These are phyloP conservation scores for Leishmania mexicana DNA, from an alignment of 208 protist species.

Conservation along the genomic window DNA sequence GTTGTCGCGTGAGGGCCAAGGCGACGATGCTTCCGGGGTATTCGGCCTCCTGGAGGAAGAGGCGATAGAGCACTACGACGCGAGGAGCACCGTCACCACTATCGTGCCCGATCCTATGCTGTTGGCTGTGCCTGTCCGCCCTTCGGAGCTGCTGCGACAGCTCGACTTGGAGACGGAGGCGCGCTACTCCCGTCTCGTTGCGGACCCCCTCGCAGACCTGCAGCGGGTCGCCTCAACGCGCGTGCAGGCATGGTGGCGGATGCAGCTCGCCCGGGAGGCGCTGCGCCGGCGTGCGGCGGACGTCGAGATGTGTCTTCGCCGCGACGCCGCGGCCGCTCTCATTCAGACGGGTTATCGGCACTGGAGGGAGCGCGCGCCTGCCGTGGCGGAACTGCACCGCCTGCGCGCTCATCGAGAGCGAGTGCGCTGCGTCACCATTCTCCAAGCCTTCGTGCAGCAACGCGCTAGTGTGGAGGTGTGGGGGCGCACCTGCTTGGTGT, in stretches of 20 bases:
- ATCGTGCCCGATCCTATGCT: neutral
- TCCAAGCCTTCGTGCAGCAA: constrained; percentile 46
- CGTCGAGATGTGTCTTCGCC: constrained; percentile 13
- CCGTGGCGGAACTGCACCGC: constrained; percentile 24
- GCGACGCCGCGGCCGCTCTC: constrained; percentile 30
- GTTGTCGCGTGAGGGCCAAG: neutral
- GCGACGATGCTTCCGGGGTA: too few species aligned
- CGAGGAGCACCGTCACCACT: neutral
- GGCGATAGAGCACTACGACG: neutral
- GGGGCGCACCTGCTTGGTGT: constrained; percentile 26
- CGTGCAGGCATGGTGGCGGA: constrained; percentile 31
- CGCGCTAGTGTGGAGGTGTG: constrained; percentile 46
- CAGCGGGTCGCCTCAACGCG: constrained; percentile 11
- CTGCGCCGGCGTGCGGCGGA: constrained; percentile 8
- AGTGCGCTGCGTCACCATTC: constrained; percentile 19
- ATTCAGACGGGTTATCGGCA: constrained; percentile 42
- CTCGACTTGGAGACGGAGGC: constrained; percentile 24
- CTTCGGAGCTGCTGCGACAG: constrained; percentile 30
- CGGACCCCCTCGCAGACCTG: constrained; percentile 18
- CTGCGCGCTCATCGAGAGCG: constrained; percentile 29
- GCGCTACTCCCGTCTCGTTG: constrained; percentile 34
- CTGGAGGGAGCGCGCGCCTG: constrained; percentile 32
- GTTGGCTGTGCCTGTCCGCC: constrained; percentile 16
- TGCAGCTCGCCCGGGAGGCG: constrained; percentile 8
- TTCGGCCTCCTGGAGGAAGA: neutral